phyloP scores from a whole-genome alignment of 2,329 filamentous ascomycete species.

The Colletotrichum falcatum region DNA sequence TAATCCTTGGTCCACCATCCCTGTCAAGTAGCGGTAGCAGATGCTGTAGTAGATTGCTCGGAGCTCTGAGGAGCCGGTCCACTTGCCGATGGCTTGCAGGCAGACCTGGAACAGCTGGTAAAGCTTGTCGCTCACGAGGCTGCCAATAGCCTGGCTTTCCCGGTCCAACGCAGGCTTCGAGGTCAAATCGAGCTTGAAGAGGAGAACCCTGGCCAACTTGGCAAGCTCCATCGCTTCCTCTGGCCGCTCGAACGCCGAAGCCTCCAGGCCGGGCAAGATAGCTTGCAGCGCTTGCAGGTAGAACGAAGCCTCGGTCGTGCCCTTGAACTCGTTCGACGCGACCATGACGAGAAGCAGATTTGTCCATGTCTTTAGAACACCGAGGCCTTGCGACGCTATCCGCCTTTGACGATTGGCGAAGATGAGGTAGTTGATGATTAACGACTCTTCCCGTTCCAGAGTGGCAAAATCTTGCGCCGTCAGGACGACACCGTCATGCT shows the following conservation, averaged over 20 bases:
- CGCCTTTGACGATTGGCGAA: constrained; percentile 74
- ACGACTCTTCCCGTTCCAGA: constrained; percentile 69
- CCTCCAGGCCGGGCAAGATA: constrained; percentile 88
- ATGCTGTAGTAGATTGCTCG: constrained; percentile 92
- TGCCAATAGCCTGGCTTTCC: constrained; percentile 65
- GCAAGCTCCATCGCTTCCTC: constrained; percentile 81
- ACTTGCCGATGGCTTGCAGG: constrained; percentile 81
- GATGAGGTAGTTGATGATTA: constrained; percentile 70
- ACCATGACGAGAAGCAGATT: constrained; percentile 87
- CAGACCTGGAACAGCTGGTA: constrained; percentile 93
- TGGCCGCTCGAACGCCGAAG: constrained; percentile 75
- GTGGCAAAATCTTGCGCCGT: constrained; percentile 60
- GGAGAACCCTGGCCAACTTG: constrained; percentile 77
- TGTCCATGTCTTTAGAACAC: constrained; percentile 84
- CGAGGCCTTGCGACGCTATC: constrained; percentile 68
- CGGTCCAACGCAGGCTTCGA: constrained; percentile 55
- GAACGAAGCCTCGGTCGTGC: constrained; percentile 78
- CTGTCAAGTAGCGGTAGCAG: constrained; percentile 85
- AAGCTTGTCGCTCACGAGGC: constrained; percentile 87
- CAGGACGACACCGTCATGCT: constrained; percentile 61
- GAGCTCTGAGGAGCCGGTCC: constrained; percentile 76
- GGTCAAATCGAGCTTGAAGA: constrained; percentile 76
- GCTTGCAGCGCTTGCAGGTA: constrained; percentile 89
- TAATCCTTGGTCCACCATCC: constrained; percentile 69
- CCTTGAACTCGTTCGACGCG: constrained; percentile 83